These are phyloP conservation scores for Penicillium hordei DNA, from an alignment of 2,329 filamentous ascomycete species.

Conservation along the genomic window DNA sequence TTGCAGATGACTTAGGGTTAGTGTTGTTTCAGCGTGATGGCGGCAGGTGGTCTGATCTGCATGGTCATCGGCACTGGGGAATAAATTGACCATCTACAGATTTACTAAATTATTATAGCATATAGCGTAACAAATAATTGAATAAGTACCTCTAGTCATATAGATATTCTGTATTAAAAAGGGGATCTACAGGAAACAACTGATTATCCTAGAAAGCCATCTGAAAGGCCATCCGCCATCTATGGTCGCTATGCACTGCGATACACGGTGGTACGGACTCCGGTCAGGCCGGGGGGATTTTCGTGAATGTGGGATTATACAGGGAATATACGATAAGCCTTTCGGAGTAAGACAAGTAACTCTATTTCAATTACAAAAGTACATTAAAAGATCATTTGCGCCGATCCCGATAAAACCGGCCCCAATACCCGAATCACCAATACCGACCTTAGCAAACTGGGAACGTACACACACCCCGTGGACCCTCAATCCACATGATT, in stretches of 20 bases:
- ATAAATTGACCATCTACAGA: too few relatives aligned
- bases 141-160: too few relatives aligned
- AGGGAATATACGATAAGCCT: conserved; percentile 18
- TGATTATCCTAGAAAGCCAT: too few relatives aligned
- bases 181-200: too few relatives aligned
- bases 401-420: conserved; percentile 14
- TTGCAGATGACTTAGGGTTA: conserved; percentile 3
- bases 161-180: too few relatives aligned
- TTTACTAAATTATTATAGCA: too few relatives aligned
- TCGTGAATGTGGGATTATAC: not conserved
- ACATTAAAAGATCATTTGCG: conserved; percentile 20
- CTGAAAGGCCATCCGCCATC: too few relatives aligned
- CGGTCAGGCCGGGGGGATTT: conserved; percentile 9
- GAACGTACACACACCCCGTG: not conserved
- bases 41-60: conserved; percentile 14
- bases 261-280: conserved; percentile 5
- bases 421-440: conserved; percentile 6
- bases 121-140: too few relatives aligned
- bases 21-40: conserved; percentile 6
- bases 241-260: too few relatives aligned
- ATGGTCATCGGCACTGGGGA: not conserved
- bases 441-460: conserved; percentile 7
- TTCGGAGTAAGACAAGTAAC: conserved; percentile 3
- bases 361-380: conserved; percentile 18
- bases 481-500: conserved; percentile 20